Conservation (phyloP, 306 rosid species). For the Quercus mongolica region DNA sequence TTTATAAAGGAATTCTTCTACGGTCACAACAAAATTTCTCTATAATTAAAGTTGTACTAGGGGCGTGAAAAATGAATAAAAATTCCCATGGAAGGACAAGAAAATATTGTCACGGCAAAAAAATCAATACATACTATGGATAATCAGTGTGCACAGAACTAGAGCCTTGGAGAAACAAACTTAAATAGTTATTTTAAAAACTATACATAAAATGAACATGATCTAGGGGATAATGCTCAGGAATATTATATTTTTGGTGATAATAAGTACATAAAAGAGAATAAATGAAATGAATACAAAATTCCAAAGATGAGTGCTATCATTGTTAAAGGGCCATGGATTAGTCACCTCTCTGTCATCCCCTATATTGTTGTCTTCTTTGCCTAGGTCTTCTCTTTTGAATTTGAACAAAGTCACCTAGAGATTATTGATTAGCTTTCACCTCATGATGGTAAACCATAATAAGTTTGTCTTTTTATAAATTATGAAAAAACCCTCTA, state of each 20-base stretch:
- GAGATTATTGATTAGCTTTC: slow-evolving; percentile 47
- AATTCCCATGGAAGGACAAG: neutral
- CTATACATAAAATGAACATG: neutral
- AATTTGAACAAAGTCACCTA: slow-evolving; percentile 46
- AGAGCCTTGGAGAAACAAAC: neutral
- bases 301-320: neutral
- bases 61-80: neutral
- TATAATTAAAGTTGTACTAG: neutral
- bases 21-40: too few relatives aligned
- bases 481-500: slow-evolving; percentile 10
- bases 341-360: neutral
- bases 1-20: neutral
- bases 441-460: slow-evolving; percentile 55
- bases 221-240: neutral
- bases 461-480: slow-evolving; percentile 56
- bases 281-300: neutral
- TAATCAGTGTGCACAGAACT: neutral
- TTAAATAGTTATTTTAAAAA: neutral
- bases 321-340: neutral
- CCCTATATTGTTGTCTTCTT: neutral
- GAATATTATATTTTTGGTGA: neutral
- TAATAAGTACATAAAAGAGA: neutral
- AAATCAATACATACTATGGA: too few relatives aligned
- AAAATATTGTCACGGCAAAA: too few relatives aligned
- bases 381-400: slow-evolving; percentile 10